Conservation (phyloP, 441 rosid genomes). For the Pelargonium myrrhifolium region DNA sequence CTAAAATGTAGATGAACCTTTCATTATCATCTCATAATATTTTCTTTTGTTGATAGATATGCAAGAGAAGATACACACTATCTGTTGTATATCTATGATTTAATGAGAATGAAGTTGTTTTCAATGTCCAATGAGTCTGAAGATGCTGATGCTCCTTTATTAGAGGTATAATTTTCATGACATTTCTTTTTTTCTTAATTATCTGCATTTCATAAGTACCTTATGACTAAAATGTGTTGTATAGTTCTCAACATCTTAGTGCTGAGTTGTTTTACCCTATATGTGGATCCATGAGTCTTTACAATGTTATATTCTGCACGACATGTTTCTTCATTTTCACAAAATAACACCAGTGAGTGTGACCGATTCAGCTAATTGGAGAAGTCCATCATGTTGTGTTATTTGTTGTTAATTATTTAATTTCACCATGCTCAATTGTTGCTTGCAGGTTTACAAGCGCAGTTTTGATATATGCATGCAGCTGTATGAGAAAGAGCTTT, state of each 20-base stretch:
- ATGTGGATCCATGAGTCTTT: no score
- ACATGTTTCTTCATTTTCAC: no score
- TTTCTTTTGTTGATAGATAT: conserved; percentile 47
- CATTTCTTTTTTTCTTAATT: neutral
- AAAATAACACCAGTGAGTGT: no score
- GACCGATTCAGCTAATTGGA: no score
- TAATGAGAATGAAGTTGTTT: conserved; percentile 47
- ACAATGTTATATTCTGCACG: no score
- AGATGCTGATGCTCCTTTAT: conserved; percentile 44
- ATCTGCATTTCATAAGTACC: neutral
- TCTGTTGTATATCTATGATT: conserved; percentile 64
- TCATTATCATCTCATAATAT: conserved; percentile 12
- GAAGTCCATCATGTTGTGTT: neutral
- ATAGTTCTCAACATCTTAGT: no score
- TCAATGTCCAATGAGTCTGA: conserved; percentile 38
- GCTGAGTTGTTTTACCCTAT: no score
- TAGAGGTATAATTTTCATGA: conserved; percentile 46
- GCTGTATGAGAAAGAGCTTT: conserved; percentile 82
- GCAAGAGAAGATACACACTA: conserved; percentile 96
- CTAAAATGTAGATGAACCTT: conserved; percentile 3
- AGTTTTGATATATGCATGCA: conserved; percentile 73
- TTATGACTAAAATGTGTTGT: neutral
- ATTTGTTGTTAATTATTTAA: neutral
- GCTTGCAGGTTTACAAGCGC: conserved; percentile 71
- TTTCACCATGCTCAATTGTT: conserved; percentile 16